These are phyloP conservation scores for Rhizodiscina lignyota DNA, from an alignment of 495 filamentous ascomycete species.

Conservation along the genomic window DNA sequence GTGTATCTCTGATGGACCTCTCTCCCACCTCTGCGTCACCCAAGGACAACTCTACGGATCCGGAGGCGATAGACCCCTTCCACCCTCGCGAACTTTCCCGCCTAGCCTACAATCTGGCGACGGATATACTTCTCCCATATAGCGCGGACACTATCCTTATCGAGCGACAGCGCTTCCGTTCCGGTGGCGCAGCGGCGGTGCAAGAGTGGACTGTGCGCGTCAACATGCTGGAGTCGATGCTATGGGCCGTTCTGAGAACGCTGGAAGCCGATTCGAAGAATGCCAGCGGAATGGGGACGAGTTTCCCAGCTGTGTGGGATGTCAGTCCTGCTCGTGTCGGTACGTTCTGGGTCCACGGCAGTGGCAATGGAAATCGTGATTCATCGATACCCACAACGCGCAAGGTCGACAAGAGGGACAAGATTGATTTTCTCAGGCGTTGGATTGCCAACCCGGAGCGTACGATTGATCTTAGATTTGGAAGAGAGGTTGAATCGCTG, in stretches of 20 bases:
- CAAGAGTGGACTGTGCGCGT: conserved; percentile 85
- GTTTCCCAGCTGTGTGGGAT: conserved; percentile 6
- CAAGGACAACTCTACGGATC: not conserved
- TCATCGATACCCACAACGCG: no score
- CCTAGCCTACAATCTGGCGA: conserved; percentile 46
- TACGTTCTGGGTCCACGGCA: conserved; percentile 17
- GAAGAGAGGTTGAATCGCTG: no score
- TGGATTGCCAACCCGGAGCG: conserved; percentile 34
- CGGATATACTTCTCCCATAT: conserved; percentile 28
- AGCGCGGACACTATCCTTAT: conserved; percentile 63
- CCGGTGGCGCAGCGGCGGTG: conserved; percentile 41
- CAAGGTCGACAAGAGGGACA: conserved; percentile 51
- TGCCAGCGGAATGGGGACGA: not conserved
- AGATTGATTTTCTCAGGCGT: conserved; percentile 43
- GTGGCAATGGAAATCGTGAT: conserved; percentile 19
- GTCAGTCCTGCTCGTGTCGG: conserved; percentile 20
- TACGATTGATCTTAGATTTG: no score
- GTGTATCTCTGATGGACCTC: not conserved
- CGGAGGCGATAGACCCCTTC: no score
- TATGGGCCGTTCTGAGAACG: conserved; percentile 58
- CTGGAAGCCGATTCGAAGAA: conserved; percentile 22
- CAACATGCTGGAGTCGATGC: conserved; percentile 78
- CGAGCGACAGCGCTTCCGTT: conserved; percentile 79
- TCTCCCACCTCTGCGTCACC: not conserved
- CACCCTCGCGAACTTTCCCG: conserved; percentile 37